These are phyloP conservation scores for Linnemannia schmuckeri DNA, from an alignment of 192 early-diverging fungal species.

Conservation along the genomic window DNA sequence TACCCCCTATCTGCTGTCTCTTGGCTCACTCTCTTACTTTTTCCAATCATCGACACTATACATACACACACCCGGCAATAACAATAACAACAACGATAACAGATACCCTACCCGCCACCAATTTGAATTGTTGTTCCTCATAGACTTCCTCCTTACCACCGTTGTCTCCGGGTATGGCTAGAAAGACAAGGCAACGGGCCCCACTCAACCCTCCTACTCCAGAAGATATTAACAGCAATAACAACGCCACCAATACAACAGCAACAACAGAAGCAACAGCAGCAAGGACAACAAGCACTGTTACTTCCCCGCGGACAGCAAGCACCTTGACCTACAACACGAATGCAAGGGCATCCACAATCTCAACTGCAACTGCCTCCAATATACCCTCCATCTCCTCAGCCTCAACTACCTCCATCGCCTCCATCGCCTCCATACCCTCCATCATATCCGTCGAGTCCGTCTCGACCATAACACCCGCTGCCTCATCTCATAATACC, in stretches of 20 bases:
- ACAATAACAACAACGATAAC: background rate
- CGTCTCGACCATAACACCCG: slow-evolving; percentile 20
- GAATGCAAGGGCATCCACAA: background rate
- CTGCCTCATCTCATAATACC: background rate
- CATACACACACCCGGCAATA: background rate
- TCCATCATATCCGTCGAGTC: slow-evolving; percentile 26
- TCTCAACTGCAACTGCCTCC: slow-evolving; percentile 14
- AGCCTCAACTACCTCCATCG: slow-evolving; percentile 24
- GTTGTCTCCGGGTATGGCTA: slow-evolving; percentile 1
- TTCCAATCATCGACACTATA: background rate
- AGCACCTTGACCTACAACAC: slow-evolving; percentile 17
- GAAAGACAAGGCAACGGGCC: slow-evolving; percentile 14
- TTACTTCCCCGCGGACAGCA: background rate
- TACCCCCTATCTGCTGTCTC: background rate
- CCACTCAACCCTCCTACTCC: background rate
- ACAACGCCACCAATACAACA: background rate
- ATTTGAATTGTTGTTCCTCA: background rate
- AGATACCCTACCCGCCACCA: background rate
- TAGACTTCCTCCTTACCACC: background rate
- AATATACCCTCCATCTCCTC: slow-evolving; percentile 27
- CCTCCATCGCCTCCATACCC: slow-evolving; percentile 35
- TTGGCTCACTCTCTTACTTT: background rate
- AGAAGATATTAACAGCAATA: background rate
- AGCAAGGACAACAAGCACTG: no score
- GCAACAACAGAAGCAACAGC: background rate